Evolutionary conservation across 2,329 filamentous ascomycete genomes (phyloP).

Genomic region (Colletotrichum higginsianum): DNA sequence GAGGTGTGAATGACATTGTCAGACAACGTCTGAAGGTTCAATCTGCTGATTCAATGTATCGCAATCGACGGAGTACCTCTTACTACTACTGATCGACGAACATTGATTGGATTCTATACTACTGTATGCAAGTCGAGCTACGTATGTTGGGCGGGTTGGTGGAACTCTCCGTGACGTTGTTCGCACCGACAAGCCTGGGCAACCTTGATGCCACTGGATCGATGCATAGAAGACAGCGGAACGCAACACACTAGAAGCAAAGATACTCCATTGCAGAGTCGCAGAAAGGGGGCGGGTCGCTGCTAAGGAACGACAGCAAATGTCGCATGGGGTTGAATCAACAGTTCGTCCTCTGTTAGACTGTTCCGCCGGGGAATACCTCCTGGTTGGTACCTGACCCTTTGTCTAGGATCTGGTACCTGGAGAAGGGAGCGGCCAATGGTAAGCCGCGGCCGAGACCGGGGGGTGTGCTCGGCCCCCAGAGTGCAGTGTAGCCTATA

Average conservation of each 20-base stretch:
- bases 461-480: slow-evolving; percentile 25
- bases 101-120: background rate
- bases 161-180: slow-evolving; percentile 27
- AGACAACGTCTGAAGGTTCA: background rate
- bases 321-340: background rate
- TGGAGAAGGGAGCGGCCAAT: slow-evolving; percentile 19
- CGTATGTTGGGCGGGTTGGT: background rate
- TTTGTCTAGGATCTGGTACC: slow-evolving; percentile 20
- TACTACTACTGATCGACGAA: background rate
- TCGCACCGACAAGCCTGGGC: slow-evolving; percentile 12
- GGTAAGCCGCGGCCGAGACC: slow-evolving; percentile 10
- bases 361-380: background rate
- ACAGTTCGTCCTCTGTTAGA: slow-evolving; percentile 11
- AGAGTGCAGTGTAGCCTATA: slow-evolving; percentile 13
- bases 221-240: slow-evolving; percentile 1
- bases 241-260: slow-evolving; percentile 21
- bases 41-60: background rate
- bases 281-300: slow-evolving; percentile 17
- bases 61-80: background rate
- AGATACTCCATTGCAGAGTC: slow-evolving; percentile 30
- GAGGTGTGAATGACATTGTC: slow-evolving; percentile 1
- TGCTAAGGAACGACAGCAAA: slow-evolving; percentile 3
- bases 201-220: slow-evolving; percentile 7
- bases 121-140: slow-evolving; percentile 17
- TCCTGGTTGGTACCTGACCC: slow-evolving; percentile 1